A percentile compares a stretch with the other conserved stretches of the same genome.
Conservation (phyloP, 2,329 filamentous ascomycete genomes). For the Alternaria sp. region DNA sequence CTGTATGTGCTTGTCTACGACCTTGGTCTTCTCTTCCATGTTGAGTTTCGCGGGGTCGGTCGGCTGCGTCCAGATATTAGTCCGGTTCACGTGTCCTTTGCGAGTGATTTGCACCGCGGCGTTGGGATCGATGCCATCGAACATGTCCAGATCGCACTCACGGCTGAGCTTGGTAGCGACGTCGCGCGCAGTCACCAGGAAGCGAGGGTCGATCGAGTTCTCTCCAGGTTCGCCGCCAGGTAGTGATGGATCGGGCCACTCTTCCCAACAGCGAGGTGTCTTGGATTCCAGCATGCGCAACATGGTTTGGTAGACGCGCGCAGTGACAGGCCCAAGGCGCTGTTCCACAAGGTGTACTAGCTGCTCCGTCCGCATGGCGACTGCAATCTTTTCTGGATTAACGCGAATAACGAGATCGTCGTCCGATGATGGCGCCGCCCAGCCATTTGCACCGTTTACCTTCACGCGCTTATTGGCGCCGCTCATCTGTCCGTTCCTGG, state of each 20-base stretch:
- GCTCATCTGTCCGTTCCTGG: slow-evolving; percentile 28
- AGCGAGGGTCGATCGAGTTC: slow-evolving; percentile 42
- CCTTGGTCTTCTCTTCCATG: slow-evolving; percentile 34
- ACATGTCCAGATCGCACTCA: slow-evolving; percentile 51
- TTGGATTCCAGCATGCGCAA: slow-evolving; percentile 75
- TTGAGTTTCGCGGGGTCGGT: slow-evolving; percentile 38
- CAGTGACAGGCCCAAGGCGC: slow-evolving; percentile 75
- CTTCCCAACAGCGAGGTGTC: slow-evolving; percentile 70
- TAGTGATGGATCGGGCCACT: slow-evolving; percentile 50
- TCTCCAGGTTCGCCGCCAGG: slow-evolving; percentile 41
- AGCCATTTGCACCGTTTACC: slow-evolving; percentile 35
- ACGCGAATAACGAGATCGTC: slow-evolving; percentile 76
- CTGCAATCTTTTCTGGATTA: slow-evolving; percentile 84
- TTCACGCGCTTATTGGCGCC: slow-evolving; percentile 46
- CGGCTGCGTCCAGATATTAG: slow-evolving; percentile 35
- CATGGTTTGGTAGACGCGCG: slow-evolving; percentile 78
- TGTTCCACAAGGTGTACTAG: slow-evolving; percentile 77
- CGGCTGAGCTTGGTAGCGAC: slow-evolving; percentile 54
- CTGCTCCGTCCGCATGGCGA: slow-evolving; percentile 80
- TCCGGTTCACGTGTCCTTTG: slow-evolving; percentile 33
- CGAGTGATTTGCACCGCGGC: slow-evolving; percentile 36
- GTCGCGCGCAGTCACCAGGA: slow-evolving; percentile 53
- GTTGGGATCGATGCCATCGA: slow-evolving; percentile 48
- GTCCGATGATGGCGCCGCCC: slow-evolving; percentile 54
- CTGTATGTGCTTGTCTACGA: slow-evolving; percentile 75